Conservation (phyloP, 306 rosid species). For the Hippophae gyantsensis region DNA sequence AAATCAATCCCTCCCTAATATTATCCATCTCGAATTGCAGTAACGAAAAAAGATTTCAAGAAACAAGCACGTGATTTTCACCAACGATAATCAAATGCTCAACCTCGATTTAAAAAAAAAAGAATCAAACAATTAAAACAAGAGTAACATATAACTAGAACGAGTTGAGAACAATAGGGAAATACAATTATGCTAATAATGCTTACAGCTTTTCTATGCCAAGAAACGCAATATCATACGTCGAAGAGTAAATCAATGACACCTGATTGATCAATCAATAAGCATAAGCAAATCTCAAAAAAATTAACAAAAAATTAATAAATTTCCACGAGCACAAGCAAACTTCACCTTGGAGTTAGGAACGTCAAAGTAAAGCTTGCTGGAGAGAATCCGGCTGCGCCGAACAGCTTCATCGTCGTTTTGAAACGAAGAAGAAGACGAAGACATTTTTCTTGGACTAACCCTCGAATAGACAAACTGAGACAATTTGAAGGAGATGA, state of each 20-base stretch:
- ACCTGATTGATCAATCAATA: constrained; percentile 41
- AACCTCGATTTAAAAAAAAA: too few relatives aligned
- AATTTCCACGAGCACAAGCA: neutral
- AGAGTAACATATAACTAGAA: neutral
- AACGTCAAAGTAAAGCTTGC: constrained; percentile 70
- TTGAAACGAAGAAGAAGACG: constrained; percentile 22
- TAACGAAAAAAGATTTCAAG: neutral
- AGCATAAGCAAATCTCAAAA: constrained; percentile 4
- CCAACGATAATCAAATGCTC: too few relatives aligned
- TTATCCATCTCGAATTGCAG: neutral
- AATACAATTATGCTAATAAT: neutral
- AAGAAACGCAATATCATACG: constrained; percentile 67
- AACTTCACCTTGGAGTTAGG: constrained; percentile 54
- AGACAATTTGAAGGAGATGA: constrained; percentile 17
- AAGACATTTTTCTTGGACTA: constrained; percentile 36
- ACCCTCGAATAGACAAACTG: constrained; percentile 8
- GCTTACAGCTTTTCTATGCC: constrained; percentile 87
- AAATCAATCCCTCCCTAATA: too few relatives aligned
- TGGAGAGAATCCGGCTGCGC: constrained; percentile 64
- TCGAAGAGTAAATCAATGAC: constrained; percentile 67
- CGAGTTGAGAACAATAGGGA: neutral
- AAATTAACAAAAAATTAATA: neutral
- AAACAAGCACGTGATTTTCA: too few relatives aligned
- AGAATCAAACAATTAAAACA: neutral
- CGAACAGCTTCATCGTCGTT: constrained; percentile 25